Evolutionary conservation across 306 rosid genomes (phyloP), one percentile per base, ranked within the genome.

Genomic region (Ormosia semicastrata): DNA sequence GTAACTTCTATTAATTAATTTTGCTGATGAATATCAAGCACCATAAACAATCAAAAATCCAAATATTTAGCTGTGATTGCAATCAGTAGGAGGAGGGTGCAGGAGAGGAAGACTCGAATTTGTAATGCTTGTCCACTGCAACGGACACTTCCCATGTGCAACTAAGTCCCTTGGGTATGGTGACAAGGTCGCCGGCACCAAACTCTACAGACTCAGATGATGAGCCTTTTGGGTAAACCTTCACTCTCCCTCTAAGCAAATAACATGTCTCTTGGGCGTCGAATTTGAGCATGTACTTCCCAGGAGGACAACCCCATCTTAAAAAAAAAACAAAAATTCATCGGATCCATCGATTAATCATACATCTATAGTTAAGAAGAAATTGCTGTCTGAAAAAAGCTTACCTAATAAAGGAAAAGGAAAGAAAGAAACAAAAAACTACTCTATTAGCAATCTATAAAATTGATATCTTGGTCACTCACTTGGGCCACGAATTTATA

Each of bases 261-360:
- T 93, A 93, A 24, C 97, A 91, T 1, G 91, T 91, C 75, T 93
- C 93, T 87, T 90, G 86, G 0, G 94, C 98, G 0, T 91, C 97
- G 52, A 91, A 93, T 73, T 87, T 91, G 8, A 93, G 86, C 83
- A 87, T 91, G 86, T 86, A 93, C 82, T 86, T 93, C 75, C 98
- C 97, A 1, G 98, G 93, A 11, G 94, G 90, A 66, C 98, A 93
- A 33, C 91, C 98, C 97, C 97, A 93, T 81, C 97, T 93, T 24
- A 62, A n/a, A 5, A 30, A 14, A 32, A 0, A 58, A 5, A 33
- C 3, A 53, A 8, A 54, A 29, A 18, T 11, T 67, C 43, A 67
- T 67, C 3, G 5, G 37, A 67, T 78, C 65, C 29, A 37, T 65
- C 36, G 1, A 30, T 50, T 36, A 53, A 44, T 76, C 59, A 62